These are phyloP conservation scores for Malus hybrid DNA, from an alignment of 331 rosid genomes.

Conservation along the genomic window DNA sequence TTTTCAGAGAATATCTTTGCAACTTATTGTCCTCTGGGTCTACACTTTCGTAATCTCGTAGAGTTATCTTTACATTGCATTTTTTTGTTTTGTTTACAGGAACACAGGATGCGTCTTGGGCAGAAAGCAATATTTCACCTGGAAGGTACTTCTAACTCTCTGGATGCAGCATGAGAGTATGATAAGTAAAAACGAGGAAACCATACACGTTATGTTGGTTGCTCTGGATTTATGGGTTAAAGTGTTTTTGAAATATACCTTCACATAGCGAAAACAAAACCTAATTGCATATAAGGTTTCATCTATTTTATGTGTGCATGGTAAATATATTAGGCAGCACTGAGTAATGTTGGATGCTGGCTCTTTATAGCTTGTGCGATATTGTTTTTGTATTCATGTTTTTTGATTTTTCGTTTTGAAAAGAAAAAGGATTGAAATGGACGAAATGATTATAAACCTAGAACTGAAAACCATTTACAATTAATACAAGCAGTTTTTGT, in stretches of 20 bases:
- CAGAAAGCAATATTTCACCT: conserved; percentile 92
- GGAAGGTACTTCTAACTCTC: conserved; percentile 51
- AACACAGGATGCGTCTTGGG: conserved; percentile 93
- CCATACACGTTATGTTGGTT: background rate
- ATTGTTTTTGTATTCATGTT: background rate
- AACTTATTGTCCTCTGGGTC: too few species aligned
- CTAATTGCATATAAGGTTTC: background rate
- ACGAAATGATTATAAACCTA: too few species aligned
- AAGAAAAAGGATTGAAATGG: too few species aligned
- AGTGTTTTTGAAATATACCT: background rate
- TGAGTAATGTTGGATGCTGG: background rate
- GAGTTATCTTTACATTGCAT: background rate
- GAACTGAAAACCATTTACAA: too few species aligned
- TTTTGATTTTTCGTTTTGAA: too few species aligned
- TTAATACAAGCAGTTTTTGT: background rate
- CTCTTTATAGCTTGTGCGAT: background rate
- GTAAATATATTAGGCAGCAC: background rate
- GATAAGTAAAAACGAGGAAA: background rate
- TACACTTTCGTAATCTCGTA: background rate
- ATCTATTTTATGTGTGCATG: background rate
- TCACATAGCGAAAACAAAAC: background rate
- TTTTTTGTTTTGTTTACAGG: conserved; percentile 37
- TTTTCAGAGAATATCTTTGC: too few species aligned
- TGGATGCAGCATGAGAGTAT: background rate
- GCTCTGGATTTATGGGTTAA: background rate